Base-by-base conservation (phyloP, 306 rosid genomes). In the Malus sieversii region DNA sequence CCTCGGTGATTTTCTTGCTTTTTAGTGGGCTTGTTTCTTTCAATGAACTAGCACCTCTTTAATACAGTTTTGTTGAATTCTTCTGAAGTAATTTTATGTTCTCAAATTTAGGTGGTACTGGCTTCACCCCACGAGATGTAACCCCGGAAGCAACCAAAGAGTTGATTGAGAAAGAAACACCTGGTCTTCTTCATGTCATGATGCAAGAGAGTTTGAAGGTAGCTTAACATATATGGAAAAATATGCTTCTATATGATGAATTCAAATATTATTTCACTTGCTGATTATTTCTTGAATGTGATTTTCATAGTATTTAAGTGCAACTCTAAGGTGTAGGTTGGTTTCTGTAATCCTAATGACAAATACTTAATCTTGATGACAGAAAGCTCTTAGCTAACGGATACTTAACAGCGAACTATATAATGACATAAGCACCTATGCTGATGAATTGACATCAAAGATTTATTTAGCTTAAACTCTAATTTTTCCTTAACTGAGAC, bases 81-180 rank as follows among this genome's bases (percentile, higher is more conserved):
- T 15, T 55, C 5, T 67, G 65, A 57, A 72, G n/a, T 80, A 55
- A 68, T 74, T 78, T 75, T n/a, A 61, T 60, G 66, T 60, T 38
- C n/a, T 16, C 11, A 16, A 45, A 80, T 85, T 77, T 51, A 93
- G 98, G 98, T 83, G 98, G 97, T 75, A 92, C 98, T 35, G 98
- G 98, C 72, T 92, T 87, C 82, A 86, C 90, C 75, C 53, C 85
- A 23, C 84, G 93, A 32, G 98, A 92, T 80, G 86, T 92, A 74
- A 94, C 98, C 57, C 98, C 98, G 38, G 97, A 94, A 89, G 98
- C 98, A 65, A 94, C 98, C 63, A 92, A 94, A 83, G 85, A 73
- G 78, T 76, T 90, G 86, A 82, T 94, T 67, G 95, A 94, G 81
- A 94, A 80, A 86, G 97, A 94, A 88, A 94, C 96, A 76, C 96